Evolutionary conservation across 352 stramenopile species (phyloP).

Genomic region (Ophiocytium majus): DNA sequence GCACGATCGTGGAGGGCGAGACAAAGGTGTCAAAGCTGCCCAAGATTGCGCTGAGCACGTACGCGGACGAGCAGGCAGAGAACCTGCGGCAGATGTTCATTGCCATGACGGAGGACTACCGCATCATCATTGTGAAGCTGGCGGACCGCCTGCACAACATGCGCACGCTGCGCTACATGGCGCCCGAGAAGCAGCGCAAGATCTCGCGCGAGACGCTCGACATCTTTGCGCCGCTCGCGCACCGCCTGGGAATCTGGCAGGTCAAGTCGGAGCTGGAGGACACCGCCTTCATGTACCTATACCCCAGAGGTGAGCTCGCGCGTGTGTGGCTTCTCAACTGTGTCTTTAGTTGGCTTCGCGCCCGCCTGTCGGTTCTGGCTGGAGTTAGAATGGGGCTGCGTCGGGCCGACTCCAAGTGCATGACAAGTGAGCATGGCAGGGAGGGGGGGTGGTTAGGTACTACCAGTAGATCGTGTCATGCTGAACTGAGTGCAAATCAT

Average conservation of each 20-base stretch:
- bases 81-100: conserved; percentile 80
- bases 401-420: too few relatives aligned
- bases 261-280: conserved; percentile 81
- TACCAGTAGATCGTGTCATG: too few relatives aligned
- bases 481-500: too few relatives aligned
- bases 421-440: too few relatives aligned
- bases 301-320: conserved; percentile 63
- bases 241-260: conserved; percentile 74
- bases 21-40: conserved; percentile 66
- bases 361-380: too few relatives aligned
- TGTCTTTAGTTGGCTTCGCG: too few relatives aligned
- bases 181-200: conserved; percentile 60
- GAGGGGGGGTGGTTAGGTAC: too few relatives aligned
- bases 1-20: conserved; percentile 74
- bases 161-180: conserved; percentile 63
- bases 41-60: conserved; percentile 34
- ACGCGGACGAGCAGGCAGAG: conserved; percentile 64
- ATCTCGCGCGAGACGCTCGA: conserved; percentile 76
- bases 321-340: too few relatives aligned
- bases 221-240: conserved; percentile 75
- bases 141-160: conserved; percentile 22
- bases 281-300: conserved; percentile 68
- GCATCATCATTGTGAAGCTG: conserved; percentile 76
- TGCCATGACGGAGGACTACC: conserved; percentile 78
- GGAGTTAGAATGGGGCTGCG: too few relatives aligned